Evolutionary conservation across 2,329 filamentous ascomycete genomes (phyloP).

Genomic region (Neonectria magnoliae): DNA sequence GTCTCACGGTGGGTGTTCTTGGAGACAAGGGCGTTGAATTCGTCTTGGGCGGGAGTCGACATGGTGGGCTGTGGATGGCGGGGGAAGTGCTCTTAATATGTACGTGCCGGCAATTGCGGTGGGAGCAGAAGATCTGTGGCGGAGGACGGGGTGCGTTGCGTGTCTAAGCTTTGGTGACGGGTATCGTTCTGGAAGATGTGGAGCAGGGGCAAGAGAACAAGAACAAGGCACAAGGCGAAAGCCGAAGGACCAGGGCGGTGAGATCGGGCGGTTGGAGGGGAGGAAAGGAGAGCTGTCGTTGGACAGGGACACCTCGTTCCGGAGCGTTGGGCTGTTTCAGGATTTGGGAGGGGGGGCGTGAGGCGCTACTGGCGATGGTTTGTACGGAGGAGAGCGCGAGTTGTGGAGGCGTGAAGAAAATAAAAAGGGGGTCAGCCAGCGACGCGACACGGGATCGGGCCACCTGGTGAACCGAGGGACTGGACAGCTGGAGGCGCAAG

Average conservation of each 20-base stretch:
- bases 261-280: constrained; percentile 39
- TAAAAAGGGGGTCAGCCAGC: constrained; percentile 26
- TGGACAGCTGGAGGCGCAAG: constrained; percentile 14
- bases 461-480: constrained; percentile 33
- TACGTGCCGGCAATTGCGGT: constrained; percentile 27
- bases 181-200: constrained; percentile 49
- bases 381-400: constrained; percentile 2
- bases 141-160: constrained; percentile 27
- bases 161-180: constrained; percentile 39
- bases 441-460: constrained; percentile 29
- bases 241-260: constrained; percentile 38
- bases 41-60: constrained; percentile 72
- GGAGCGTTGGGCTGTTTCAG: constrained; percentile 41
- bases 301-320: constrained; percentile 31
- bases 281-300: constrained; percentile 34
- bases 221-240: constrained; percentile 40
- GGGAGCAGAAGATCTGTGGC: constrained; percentile 11
- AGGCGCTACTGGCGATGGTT: constrained; percentile 16
- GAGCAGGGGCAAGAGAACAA: constrained; percentile 39
- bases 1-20: constrained; percentile 60
- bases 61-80: constrained; percentile 51
- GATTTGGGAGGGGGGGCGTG: constrained; percentile 10
- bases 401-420: constrained; percentile 10
- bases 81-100: constrained; percentile 39
- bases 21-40: constrained; percentile 71